Percentiles rank a stretch among this genome's conserved stretches.
Evolutionary conservation across 1,284 basidiomycete species (phyloP).

Genomic region (Psilocybe mexicana): DNA sequence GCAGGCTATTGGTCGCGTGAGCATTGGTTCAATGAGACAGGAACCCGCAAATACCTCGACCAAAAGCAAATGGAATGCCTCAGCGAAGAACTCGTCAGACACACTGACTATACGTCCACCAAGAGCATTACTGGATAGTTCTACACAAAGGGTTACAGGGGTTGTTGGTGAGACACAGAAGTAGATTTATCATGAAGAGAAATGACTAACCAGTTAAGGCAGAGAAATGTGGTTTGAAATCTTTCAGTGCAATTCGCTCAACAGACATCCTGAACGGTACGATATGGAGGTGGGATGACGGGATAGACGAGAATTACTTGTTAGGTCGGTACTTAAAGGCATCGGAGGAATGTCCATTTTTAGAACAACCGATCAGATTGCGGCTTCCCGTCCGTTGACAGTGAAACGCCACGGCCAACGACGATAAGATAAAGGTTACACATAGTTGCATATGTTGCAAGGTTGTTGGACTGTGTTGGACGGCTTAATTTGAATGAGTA

Average conservation of each 20-base stretch:
- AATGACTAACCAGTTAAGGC: conserved; percentile 56
- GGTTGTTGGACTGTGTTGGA: too few species aligned
- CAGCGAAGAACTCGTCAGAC: conserved; percentile 97
- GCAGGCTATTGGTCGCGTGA: conserved; percentile 55
- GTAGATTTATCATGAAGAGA: background rate
- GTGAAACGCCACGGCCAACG: background rate
- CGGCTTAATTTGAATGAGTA: too few species aligned
- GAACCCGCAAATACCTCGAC: conserved; percentile 55
- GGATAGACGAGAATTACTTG: background rate
- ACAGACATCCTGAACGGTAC: conserved; percentile 8
- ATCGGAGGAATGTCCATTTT: conserved; percentile 5
- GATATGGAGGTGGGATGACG: background rate
- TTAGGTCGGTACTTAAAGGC: background rate
- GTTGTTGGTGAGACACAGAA: background rate
- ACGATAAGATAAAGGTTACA: background rate
- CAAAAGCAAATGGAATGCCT: conserved; percentile 82
- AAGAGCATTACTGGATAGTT: conserved; percentile 87
- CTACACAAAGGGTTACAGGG: conserved; percentile 39
- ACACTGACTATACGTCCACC: conserved; percentile 77
- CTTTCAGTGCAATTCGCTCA: conserved; percentile 50
- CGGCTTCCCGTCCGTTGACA: background rate
- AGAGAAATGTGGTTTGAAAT: conserved; percentile 54
- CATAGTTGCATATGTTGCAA: too few species aligned
- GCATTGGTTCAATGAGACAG: background rate
- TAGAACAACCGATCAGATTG: background rate